Base-by-base conservation (phyloP, 2,329 filamentous ascomycete genomes). In the Penicillium sp. region DNA sequence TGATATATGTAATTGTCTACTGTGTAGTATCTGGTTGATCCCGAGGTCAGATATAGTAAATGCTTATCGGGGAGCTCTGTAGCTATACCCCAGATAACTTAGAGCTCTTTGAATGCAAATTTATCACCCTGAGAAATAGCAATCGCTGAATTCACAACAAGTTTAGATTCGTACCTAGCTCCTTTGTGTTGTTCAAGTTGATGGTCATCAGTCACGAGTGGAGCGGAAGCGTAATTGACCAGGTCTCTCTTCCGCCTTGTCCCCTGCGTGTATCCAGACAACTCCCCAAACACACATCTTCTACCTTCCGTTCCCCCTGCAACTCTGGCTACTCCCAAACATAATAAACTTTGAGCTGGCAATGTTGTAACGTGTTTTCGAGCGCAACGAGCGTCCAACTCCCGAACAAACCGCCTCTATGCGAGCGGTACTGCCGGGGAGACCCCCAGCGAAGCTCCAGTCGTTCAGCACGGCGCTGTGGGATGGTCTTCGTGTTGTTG, bases 361-460 rank as follows among this genome's bases (percentile, higher is more conserved):
- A 68, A 76, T 76, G 73, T 67, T 75, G 65, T 74, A 70, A 66
- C 56, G 41, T 59, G 54, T 38, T 56, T 55, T 57, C 53, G 49
- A 68, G 64, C 66, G 68, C 68, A 73, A 61, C 60, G 55, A 67
- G 63, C 64, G 64, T 66, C 58, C 61, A 55, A 57, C 59, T 52
- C 61, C 64, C 44, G 59, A 65, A 57, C 64, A 61, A 65, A 67
- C 72, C 71, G 71, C 74, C 79, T 86, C 79, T 75, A 92, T 92
- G 89, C 87, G 87, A 82, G 84, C 86, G 73, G 85, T 93, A 78
- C 83, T 93, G 68, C 91, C 91, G 63, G 90, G 90, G 74, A 86
- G 87, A 79, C 89, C 91, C 73, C 86, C 85, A 80, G 82, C 88
- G 69, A 89, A 86, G 81, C 87, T 91, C 70, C 89, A 93, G 81